phyloP scores from a whole-genome alignment of 225 moss, liverwort and hornwort genomes.

The Neckera pumila region DNA sequence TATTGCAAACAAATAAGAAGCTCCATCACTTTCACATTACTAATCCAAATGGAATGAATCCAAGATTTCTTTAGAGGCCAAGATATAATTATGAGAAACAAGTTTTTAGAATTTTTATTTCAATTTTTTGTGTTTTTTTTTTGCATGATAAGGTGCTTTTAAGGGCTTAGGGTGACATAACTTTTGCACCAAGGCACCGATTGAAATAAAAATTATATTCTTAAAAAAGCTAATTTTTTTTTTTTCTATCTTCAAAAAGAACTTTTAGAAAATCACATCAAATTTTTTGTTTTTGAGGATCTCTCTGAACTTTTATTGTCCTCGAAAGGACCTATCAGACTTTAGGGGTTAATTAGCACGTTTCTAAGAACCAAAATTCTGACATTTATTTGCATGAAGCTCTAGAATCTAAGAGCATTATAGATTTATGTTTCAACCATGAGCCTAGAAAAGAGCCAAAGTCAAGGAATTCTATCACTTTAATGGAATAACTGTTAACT shows the following conservation, averaged over 20 bases:
- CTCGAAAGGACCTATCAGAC: fast-evolving
- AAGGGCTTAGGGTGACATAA: neutral
- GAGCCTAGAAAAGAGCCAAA: too few species aligned
- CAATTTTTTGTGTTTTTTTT: too few species aligned
- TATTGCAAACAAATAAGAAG: neutral
- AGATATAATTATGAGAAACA: neutral
- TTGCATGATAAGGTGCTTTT: neutral
- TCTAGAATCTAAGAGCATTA: too few species aligned
- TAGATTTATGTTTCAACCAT: too few species aligned
- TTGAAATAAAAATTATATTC: too few species aligned
- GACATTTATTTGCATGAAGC: too few species aligned
- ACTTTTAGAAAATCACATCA: neutral
- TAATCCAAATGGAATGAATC: neutral
- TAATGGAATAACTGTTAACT: too few species aligned
- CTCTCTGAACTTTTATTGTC: neutral
- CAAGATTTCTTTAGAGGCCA: neutral
- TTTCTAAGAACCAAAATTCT: too few species aligned
- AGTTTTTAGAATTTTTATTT: neutral
- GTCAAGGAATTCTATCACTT: too few species aligned
- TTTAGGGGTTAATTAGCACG: too few species aligned
- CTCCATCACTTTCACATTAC: neutral
- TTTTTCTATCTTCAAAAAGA: neutral
- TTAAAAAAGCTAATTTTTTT: neutral
- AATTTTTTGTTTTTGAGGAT: neutral
- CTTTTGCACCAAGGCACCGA: too few species aligned